Evolutionary conservation across 805 yeast species (phyloP).

Genomic region (Kluyveromyces siamensis): DNA sequence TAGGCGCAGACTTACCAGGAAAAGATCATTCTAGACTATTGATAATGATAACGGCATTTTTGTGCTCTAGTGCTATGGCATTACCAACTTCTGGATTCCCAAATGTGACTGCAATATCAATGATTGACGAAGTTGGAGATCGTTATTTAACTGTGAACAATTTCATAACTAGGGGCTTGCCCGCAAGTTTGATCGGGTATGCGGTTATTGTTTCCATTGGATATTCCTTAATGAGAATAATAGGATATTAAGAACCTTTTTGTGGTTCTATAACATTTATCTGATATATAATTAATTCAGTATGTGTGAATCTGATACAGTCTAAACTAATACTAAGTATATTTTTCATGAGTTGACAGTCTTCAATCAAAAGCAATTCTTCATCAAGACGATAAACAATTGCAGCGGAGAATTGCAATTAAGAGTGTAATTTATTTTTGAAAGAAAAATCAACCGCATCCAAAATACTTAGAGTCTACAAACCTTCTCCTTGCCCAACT

Average conservation of each 20-base stretch:
- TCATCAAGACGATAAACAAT: too few species aligned
- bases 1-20: conserved; percentile 62
- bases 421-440: conserved; percentile 1
- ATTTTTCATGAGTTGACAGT: neutral
- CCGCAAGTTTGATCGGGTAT: conserved; percentile 72
- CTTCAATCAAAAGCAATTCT: too few species aligned
- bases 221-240: conserved; percentile 54
- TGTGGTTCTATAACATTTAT: conserved; percentile 7
- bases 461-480: conserved; percentile 71
- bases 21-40: conserved; percentile 81
- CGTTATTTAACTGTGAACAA: conserved; percentile 81
- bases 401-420: neutral
- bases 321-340: neutral
- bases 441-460: conserved; percentile 28
- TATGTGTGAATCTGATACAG: neutral
- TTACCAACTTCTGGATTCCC: conserved; percentile 97
- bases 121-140: conserved; percentile 86
- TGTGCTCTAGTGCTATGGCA: conserved; percentile 96
- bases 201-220: conserved; percentile 70
- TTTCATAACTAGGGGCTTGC: conserved; percentile 86
- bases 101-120: conserved; percentile 91
- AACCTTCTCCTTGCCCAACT: conserved; percentile 61
- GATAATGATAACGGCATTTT: conserved; percentile 51
- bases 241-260: conserved; percentile 34
- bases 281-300: conserved; percentile 8